phyloP scores from a whole-genome alignment of 768 basidiomycete genomes.

The Tulasnella sp. region DNA sequence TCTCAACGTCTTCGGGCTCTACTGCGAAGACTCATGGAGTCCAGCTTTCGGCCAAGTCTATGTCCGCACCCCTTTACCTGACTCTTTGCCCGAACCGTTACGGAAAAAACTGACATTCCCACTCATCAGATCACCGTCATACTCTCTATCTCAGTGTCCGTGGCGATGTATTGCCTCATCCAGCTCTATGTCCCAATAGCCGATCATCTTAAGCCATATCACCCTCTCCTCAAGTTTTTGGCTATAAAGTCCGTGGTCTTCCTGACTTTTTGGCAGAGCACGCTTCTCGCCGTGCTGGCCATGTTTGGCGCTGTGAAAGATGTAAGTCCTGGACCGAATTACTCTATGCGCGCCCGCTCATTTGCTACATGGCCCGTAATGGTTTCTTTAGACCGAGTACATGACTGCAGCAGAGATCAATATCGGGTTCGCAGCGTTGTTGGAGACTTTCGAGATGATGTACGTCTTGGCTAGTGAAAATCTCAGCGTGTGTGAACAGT shows the following conservation, averaged over 20 bases:
- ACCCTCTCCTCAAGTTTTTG: conserved; percentile 56
- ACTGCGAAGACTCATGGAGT: conserved; percentile 62
- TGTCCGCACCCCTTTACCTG: conserved; percentile 28
- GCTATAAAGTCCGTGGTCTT: conserved; percentile 68
- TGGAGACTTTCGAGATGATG: conserved; percentile 71
- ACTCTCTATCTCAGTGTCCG: conserved; percentile 57
- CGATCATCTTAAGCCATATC: conserved; percentile 41
- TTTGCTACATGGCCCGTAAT: background rate
- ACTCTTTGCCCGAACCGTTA: no score
- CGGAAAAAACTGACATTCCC: background rate
- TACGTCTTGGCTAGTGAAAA: conserved; percentile 29
- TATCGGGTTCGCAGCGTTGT: conserved; percentile 54
- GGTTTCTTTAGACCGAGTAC: conserved; percentile 33
- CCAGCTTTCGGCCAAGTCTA: conserved; percentile 59
- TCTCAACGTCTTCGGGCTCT: conserved; percentile 51
- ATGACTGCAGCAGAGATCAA: conserved; percentile 68
- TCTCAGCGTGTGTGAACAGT: background rate
- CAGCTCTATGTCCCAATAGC: conserved; percentile 56
- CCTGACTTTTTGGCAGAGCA: conserved; percentile 68
- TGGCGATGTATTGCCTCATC: conserved; percentile 69
- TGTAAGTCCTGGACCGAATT: conserved; percentile 31
- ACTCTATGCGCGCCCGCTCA: no score
- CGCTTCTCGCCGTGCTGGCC: conserved; percentile 43
- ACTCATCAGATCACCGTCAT: conserved; percentile 43
- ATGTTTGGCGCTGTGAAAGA: conserved; percentile 52